A percentile compares a stretch with the other conserved stretches of the same genome.
These are phyloP conservation scores for Grosmannia huntii DNA, from an alignment of 2,329 filamentous ascomycete species.

Conservation along the genomic window DNA sequence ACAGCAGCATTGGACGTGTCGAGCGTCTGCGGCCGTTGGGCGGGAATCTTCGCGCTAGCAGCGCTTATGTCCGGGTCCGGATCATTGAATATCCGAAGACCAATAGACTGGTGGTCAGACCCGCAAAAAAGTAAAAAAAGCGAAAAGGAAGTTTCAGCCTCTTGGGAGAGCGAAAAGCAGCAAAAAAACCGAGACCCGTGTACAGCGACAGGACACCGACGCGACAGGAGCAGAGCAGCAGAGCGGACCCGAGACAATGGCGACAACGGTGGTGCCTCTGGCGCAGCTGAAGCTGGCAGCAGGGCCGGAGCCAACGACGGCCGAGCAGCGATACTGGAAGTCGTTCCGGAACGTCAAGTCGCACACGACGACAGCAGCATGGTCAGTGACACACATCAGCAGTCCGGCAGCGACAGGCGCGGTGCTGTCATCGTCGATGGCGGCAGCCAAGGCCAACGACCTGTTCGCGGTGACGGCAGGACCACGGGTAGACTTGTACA, in stretches of 20 bases:
- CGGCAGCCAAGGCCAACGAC: conserved; percentile 43
- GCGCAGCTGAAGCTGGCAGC: conserved; percentile 72
- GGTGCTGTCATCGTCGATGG: conserved; percentile 20
- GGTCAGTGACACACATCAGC: conserved; percentile 82
- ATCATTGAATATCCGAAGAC: not conserved
- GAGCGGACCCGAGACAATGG: conserved; percentile 42
- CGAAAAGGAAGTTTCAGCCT: not conserved
- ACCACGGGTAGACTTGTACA: conserved; percentile 86
- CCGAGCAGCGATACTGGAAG: conserved; percentile 94
- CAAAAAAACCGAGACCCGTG: not conserved
- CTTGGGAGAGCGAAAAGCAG: not conserved
- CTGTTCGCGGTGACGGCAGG: conserved; percentile 91
- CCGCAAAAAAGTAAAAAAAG: not conserved
- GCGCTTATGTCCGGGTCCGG: not conserved
- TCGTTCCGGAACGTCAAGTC: conserved; percentile 86
- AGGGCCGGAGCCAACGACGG: conserved; percentile 69
- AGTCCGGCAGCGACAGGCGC: conserved; percentile 41
- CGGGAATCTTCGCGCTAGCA: not conserved
- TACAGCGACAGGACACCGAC: not conserved
- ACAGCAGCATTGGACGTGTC: not conserved
- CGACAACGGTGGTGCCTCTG: conserved; percentile 70
- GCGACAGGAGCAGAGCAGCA: not conserved
- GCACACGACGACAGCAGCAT: conserved; percentile 80
- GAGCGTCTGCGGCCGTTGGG: not conserved
- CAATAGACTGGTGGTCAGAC: not conserved